Conservation (phyloP, 345 rosid species). For the Nasturtium officinale region DNA sequence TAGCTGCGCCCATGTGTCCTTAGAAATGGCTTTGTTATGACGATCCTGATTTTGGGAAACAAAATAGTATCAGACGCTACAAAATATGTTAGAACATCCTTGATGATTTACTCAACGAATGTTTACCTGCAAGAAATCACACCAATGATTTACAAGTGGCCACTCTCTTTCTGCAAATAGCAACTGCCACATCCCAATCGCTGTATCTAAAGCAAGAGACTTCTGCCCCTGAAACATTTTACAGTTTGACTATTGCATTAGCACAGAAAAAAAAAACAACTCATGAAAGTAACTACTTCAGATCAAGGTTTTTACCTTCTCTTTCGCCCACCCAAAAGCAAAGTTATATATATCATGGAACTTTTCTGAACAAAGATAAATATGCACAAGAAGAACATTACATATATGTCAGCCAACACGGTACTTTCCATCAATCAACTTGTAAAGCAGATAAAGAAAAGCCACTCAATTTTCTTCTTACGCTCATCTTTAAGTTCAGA, state of each 20-base stretch:
- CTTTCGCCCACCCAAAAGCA: constrained; percentile 98
- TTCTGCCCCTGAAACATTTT: constrained; percentile 79
- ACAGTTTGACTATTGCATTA: not conserved
- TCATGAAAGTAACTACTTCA: not conserved
- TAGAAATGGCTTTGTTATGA: constrained; percentile 93
- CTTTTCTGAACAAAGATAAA: constrained; percentile 66
- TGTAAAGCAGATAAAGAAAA: constrained; percentile 14
- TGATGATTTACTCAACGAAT: constrained; percentile 9
- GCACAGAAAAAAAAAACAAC: not conserved
- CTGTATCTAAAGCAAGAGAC: constrained; percentile 96
- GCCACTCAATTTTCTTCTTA: constrained; percentile 42
- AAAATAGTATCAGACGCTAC: constrained; percentile 31
- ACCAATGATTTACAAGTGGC: constrained; percentile 94
- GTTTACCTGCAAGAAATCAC: constrained; percentile 90
- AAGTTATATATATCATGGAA: constrained; percentile 91
- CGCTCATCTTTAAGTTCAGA: constrained; percentile 97
- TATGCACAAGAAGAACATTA: constrained; percentile 27
- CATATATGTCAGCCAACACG: constrained; percentile 22
- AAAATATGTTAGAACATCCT: constrained; percentile 11
- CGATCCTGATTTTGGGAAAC: constrained; percentile 61
- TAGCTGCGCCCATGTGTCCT: constrained; percentile 97
- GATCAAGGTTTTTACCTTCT: constrained; percentile 64
- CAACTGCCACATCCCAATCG: constrained; percentile 99
- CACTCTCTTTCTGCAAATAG: constrained; percentile 93
- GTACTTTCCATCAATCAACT: constrained; percentile 4